Base-by-base conservation (phyloP, 192 early-diverging fungal genomes). In the Anaeromyces robustus region DNA sequence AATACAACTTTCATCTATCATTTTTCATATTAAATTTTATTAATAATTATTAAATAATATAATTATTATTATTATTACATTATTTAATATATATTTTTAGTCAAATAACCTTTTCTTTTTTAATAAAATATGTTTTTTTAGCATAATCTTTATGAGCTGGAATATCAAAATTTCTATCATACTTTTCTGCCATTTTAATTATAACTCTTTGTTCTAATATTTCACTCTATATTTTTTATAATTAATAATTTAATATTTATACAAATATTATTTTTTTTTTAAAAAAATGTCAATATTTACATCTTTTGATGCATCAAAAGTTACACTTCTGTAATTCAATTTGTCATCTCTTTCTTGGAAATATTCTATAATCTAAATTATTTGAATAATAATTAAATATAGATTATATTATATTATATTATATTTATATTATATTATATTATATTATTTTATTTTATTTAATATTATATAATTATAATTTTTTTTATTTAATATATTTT, bases 181-280 rank as follows among this genome's bases (percentile, higher is more conserved):
- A 88, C 78, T 91, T 91, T 78, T 91, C 90, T 29, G 90, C 85
- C 90, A 91, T 91, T 43, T 91, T 91, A 4, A 87, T 37, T 22
- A 89, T 83, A 16, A 78, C 29, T 30, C 80, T 68, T 34, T 77
- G 34, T 30, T 86, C 84, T 31, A 81, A 78, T 37, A 77, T n/a
- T n/a, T 39, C 78, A 80, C n/a, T 18, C 34, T 29, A 26, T 37
- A 32, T 83, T 30, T 2, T 41, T 30, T 22, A 26, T 82, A 81
- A 52, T 83, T 82, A 26, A n/a, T n/a, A n/a, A 30, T 30, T 77
- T 29, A 77, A 12, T 30, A 29, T 7, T 30, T 7, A 77, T 77
- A 30, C 29, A 7, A 29, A 7, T 77, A 12, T 30, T 7, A 30
- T 7, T 77, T 29, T 77, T 30, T 7, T 30, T 7, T 30, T 7